Conservation (phyloP, 179 eudicot genomes). For the Sideroxylon spinosum region DNA sequence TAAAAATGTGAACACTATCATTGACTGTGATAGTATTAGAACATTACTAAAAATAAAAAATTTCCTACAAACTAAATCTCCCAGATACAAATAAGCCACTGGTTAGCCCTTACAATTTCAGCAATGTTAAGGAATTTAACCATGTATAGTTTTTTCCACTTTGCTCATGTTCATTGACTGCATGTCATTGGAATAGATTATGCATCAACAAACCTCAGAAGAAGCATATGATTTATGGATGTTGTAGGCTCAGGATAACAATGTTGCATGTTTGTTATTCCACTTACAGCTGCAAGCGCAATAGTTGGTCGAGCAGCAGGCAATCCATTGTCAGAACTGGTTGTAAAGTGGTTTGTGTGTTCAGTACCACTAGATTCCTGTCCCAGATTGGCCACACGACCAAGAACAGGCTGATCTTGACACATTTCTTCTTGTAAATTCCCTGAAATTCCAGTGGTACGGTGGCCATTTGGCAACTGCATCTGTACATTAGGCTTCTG, state of each 20-base stretch:
- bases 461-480: slow-evolving; percentile 27
- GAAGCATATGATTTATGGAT: not conserved
- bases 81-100: not conserved
- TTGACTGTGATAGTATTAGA: not conserved
- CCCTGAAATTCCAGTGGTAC: slow-evolving; percentile 18
- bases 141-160: not conserved
- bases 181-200: not conserved
- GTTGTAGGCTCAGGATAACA: not conserved
- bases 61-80: not conserved
- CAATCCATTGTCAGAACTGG: slow-evolving; percentile 20
- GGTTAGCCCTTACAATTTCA: not conserved
- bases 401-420: slow-evolving; percentile 19
- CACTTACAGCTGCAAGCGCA: slow-evolving; percentile 49
- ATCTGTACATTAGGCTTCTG: slow-evolving; percentile 32
- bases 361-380: slow-evolving; percentile 20
- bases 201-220: not conserved
- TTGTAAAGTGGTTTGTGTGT: slow-evolving; percentile 18
- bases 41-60: not conserved
- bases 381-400: slow-evolving; percentile 27
- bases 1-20: not conserved
- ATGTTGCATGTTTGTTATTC: not conserved
- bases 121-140: not conserved
- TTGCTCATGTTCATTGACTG: not conserved
- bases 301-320: slow-evolving; percentile 30
- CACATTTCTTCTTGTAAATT: slow-evolving; percentile 11